These are phyloP conservation scores for Eutypella sp. DNA, from an alignment of 2,329 filamentous ascomycete species.

Conservation along the genomic window DNA sequence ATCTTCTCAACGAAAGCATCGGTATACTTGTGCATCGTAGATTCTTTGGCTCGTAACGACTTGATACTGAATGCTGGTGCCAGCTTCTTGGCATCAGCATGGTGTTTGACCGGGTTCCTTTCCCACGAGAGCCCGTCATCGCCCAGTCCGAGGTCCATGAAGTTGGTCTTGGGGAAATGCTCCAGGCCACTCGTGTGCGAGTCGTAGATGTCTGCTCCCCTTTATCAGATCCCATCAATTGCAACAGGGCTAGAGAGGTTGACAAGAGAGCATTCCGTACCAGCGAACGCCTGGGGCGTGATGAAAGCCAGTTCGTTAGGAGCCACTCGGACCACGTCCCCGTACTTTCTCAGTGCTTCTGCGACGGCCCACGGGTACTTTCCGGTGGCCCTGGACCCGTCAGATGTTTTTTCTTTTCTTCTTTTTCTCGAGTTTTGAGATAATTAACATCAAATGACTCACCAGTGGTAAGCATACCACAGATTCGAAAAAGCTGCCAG, in stretches of 20 bases:
- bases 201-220: conserved; percentile 4
- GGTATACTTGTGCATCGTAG: conserved; percentile 7
- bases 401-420: neutral
- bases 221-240: neutral
- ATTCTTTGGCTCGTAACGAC: conserved; percentile 3
- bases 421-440: neutral
- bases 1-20: conserved; percentile 8
- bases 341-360: conserved; percentile 3
- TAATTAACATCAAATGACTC: neutral
- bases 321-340: conserved; percentile 12
- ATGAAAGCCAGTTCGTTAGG: conserved; percentile 16
- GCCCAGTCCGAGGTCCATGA: neutral
- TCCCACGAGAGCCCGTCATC: conserved; percentile 7
- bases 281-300: conserved; percentile 4
- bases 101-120: conserved; percentile 8
- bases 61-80: conserved; percentile 7
- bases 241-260: neutral
- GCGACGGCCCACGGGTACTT: conserved; percentile 2
- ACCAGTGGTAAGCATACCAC: conserved; percentile 6
- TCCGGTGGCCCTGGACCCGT: conserved; percentile 1
- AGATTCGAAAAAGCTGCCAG: conserved; percentile 5
- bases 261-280: neutral
- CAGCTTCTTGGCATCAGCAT: conserved; percentile 3
- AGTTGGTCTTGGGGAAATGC: conserved; percentile 5
- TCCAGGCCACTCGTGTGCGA: conserved; percentile 2